These are phyloP conservation scores for Thinopyrum elongatum DNA, from an alignment of 176 grass and related monocot genomes.

Conservation along the genomic window DNA sequence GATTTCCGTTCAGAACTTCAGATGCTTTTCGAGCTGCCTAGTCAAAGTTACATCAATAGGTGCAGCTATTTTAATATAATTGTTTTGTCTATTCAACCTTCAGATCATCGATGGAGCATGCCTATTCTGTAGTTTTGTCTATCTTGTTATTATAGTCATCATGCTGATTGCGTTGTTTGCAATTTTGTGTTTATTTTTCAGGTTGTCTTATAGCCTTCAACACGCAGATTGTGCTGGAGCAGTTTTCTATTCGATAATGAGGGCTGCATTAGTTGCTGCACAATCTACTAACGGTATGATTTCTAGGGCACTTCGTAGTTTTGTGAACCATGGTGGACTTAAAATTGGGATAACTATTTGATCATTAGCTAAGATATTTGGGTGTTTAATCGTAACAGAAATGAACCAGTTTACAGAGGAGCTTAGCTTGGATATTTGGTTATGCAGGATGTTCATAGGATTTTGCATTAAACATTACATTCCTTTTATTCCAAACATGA, in stretches of 20 bases:
- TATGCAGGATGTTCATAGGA: conserved; percentile 3
- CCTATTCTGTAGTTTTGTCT: conserved; percentile 3
- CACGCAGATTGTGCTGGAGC: conserved; percentile 86
- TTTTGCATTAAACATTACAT: neutral
- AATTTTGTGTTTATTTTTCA: conserved; percentile 41
- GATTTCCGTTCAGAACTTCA: conserved; percentile 14
- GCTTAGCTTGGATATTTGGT: neutral
- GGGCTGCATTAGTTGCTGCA: conserved; percentile 58
- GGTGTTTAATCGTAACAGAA: neutral
- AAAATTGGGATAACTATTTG: neutral
- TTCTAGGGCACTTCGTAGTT: neutral
- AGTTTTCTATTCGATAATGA: conserved; percentile 73
- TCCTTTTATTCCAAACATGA: neutral
- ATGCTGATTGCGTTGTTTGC: conserved; percentile 1
- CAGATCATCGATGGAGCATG: neutral
- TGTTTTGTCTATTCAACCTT: neutral
- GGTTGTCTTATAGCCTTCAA: conserved; percentile 80
- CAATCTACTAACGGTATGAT: conserved; percentile 59
- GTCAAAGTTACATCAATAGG: neutral
- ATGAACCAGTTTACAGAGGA: neutral
- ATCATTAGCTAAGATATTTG: neutral
- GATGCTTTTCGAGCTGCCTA: neutral
- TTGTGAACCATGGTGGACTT: neutral
- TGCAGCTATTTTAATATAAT: neutral
- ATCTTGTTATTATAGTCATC: neutral